These are phyloP conservation scores for Smallanthus sonchifolius DNA, from an alignment of 129 eudicot species.

Conservation along the genomic window DNA sequence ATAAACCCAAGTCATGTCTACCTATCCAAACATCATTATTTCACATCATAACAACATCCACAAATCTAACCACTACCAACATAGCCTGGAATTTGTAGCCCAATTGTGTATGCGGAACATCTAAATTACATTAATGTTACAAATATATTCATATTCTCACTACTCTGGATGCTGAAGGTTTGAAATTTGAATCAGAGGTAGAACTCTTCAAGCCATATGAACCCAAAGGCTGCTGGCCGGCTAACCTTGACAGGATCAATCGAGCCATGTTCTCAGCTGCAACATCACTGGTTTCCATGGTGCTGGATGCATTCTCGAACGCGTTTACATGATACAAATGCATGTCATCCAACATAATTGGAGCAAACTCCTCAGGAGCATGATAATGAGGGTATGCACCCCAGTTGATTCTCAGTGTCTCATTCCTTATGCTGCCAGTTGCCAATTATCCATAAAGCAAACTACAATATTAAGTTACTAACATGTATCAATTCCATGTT, in stretches of 20 bases:
- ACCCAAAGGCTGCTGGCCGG: constrained; percentile 14
- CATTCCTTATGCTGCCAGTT: constrained; percentile 53
- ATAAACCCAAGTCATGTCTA: background rate
- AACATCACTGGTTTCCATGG: constrained; percentile 97
- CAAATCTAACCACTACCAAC: background rate
- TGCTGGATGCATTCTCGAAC: constrained; percentile 95
- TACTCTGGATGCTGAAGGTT: constrained; percentile 32
- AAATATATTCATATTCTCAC: constrained; percentile 14
- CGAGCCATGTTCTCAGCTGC: constrained; percentile 94
- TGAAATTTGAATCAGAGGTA: constrained; percentile 22
- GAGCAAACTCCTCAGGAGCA: constrained; percentile 88
- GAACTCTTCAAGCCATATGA: constrained; percentile 22
- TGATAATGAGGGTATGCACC: constrained; percentile 95
- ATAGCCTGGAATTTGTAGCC: background rate
- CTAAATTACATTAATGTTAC: constrained; percentile 13
- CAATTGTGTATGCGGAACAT: background rate
- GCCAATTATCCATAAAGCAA: background rate
- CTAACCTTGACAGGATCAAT: constrained; percentile 55
- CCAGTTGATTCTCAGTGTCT: constrained; percentile 81
- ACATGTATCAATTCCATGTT: background rate
- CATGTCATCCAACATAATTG: constrained; percentile 60
- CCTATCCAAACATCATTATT: background rate
- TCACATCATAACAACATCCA: background rate
- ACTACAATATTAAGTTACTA: background rate
- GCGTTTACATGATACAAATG: constrained; percentile 86